Base-by-base conservation (phyloP, 1,139 yeast species). In the Wickerhamiella infanticola region DNA sequence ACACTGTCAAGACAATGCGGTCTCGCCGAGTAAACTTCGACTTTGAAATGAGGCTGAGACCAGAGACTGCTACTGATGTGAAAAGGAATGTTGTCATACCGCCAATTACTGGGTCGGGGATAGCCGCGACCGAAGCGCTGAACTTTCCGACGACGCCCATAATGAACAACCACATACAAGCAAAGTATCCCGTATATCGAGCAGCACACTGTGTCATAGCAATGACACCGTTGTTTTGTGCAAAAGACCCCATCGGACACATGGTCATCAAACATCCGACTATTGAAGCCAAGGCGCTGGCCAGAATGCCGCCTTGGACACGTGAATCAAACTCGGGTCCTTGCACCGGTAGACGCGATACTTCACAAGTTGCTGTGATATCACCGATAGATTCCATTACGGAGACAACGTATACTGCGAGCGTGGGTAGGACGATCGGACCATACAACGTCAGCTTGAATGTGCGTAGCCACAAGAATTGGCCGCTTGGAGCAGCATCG, bases 331-430 rank as follows among this genome's bases (percentile, higher is more conserved):
- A 84, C 33, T 69, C 56, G 43, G 73, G 76, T 51, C 95, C 95
- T 58, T 81, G 86, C 50, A 83, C 84, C 50, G 79, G 84, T 51
- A 81, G 69, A 60, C 93, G 70, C 11, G 94, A 80, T 37, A 84
- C 95, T 63, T 84, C 95, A 48, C 83, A 77, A 27, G 94, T 81
- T 27, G 95, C 95, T 37, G 94, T 83, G 54, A 84, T 77, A 61
- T 84, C 94, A 61, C 95, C 95, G 58, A 83, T 82, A 44, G 93
- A 81, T 66, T 84, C 94, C 84, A 83, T 82, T 75, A 81, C 78
- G 55, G 81, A 65, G 39, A 80, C 84, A 26, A 82, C 67, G 59
- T 78, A 84, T 47, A 83, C 81, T 1, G 94, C 88, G 51, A 84
- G 63, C 66, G 81, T 75, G 24, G 95, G 95, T 46, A 84, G 66